Evolutionary conservation across 2,329 filamentous ascomycete species (phyloP).

Genomic region (Blastomyces silverae): DNA sequence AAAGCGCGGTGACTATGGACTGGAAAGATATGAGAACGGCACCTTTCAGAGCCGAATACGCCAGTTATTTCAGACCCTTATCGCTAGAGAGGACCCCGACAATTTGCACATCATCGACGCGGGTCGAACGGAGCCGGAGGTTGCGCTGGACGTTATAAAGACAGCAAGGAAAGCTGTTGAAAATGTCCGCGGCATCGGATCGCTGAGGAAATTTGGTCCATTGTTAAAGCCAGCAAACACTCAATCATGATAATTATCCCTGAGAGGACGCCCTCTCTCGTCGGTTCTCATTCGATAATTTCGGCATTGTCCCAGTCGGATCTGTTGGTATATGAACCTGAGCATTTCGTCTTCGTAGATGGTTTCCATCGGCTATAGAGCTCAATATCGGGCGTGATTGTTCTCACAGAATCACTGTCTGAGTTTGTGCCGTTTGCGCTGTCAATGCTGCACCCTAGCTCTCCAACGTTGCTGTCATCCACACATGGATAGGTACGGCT

Average conservation of each 20-base stretch:
- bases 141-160: slow-evolving; percentile 39
- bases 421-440: neutral
- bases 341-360: neutral
- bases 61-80: slow-evolving; percentile 59
- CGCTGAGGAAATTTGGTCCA: slow-evolving; percentile 32
- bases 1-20: slow-evolving; percentile 76
- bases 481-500: neutral
- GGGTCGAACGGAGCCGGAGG: slow-evolving; percentile 46
- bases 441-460: neutral
- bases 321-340: slow-evolving; percentile 41
- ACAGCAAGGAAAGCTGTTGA: slow-evolving; percentile 29
- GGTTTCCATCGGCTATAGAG: neutral
- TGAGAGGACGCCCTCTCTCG: neutral
- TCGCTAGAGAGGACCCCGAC: slow-evolving; percentile 43
- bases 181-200: slow-evolving; percentile 31
- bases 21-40: slow-evolving; percentile 78
- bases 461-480: neutral
- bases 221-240: slow-evolving; percentile 22
- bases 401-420: neutral
- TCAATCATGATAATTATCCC: slow-evolving; percentile 3
- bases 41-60: slow-evolving; percentile 76
- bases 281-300: slow-evolving; percentile 33
- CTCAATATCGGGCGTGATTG: neutral
- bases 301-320: slow-evolving; percentile 50
- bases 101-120: slow-evolving; percentile 53